Base-by-base conservation (phyloP, 2,329 filamentous ascomycete species). In the Fusarium camptoceras region DNA sequence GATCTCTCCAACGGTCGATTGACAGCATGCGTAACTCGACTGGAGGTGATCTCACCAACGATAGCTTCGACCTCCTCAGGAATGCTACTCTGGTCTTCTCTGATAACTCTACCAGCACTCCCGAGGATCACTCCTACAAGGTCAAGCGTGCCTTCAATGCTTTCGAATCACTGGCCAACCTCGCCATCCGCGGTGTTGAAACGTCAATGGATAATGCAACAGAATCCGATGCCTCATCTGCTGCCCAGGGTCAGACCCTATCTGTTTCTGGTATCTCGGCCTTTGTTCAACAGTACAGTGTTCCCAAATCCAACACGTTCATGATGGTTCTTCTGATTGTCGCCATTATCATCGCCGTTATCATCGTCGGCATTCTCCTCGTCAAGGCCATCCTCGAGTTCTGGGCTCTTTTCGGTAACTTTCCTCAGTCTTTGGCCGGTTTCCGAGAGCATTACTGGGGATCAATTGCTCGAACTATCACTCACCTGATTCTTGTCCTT, bases 381-480 rank as follows among this genome's bases (percentile, higher is more conserved):
- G 87, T 97, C 81, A 99, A 98, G 84, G 89, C 97, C 61, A 89
- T 98, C 54, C 88, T 99, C 53, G 96, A 98, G 81, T 84, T 89
- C 41, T 98, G 95, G 94, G 92, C 94, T 18, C 84, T 98, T n/a
- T 95, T 93, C 72, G 94, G 92, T 70, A 93, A 85, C 64, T 97
- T 98, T 77, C 94, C 96, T 15, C 86, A 93, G 77, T 87, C 88
- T 37, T 87, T 98, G 60, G 84, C 89, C 18, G 91, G 92, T 47
- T 98, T 98, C 87, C 92, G 96, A 71, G 92, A 97, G 82, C 93
- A 97, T 79, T 98, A 98, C 84, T 98, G 96, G 96, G 92, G 93
- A 72, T 89, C 94, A 58, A 91, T 99, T 78, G 93, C 91, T 47
- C 93, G 95, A 66, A 92, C 94, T 18, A 92, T 98, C 76, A 97